These are phyloP conservation scores for Forsythia viridissima DNA, from an alignment of 257 asterid species.

Conservation along the genomic window DNA sequence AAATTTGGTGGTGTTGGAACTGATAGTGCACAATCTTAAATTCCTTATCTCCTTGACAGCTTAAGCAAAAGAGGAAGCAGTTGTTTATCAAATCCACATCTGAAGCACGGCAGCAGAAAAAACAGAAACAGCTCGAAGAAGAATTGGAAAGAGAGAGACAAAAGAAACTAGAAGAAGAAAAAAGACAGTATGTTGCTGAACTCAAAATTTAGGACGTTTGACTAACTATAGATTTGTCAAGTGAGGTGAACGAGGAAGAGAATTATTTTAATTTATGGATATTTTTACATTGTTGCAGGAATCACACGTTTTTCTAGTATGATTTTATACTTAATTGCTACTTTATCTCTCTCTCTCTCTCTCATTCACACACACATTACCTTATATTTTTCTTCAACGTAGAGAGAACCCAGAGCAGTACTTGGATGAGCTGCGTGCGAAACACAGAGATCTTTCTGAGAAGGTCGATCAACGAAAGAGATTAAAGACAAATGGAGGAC, in stretches of 20 bases:
- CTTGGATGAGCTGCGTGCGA: constrained; percentile 85
- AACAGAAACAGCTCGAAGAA: constrained; percentile 84
- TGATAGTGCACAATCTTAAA: constrained; percentile 16
- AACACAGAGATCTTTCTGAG: constrained; percentile 74
- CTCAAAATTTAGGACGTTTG: constrained; percentile 11
- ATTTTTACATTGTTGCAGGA: background rate
- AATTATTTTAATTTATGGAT: background rate
- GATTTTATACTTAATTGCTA: background rate
- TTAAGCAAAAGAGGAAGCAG: constrained; percentile 84
- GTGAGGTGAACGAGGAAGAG: background rate
- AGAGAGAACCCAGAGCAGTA: constrained; percentile 91
- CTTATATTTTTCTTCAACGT: constrained; percentile 12
- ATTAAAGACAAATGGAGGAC: constrained; percentile 71
- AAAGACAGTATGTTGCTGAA: constrained; percentile 66
- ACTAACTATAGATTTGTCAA: background rate
- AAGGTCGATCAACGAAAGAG: constrained; percentile 86
- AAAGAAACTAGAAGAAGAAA: constrained; percentile 90
- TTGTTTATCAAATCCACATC: constrained; percentile 74
- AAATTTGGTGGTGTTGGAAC: constrained; percentile 13
- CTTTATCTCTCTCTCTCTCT: background rate
- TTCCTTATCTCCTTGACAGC: constrained; percentile 44
- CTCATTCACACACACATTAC: too few relatives aligned
- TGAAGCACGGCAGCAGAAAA: constrained; percentile 86
- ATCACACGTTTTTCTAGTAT: background rate
- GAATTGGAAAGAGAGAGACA: constrained; percentile 84